Percentiles rank a stretch among this genome's conserved stretches.
These are phyloP conservation scores for Rhizopus arrhizus DNA, from an alignment of 371 early-diverging fungal genomes.

Conservation along the genomic window DNA sequence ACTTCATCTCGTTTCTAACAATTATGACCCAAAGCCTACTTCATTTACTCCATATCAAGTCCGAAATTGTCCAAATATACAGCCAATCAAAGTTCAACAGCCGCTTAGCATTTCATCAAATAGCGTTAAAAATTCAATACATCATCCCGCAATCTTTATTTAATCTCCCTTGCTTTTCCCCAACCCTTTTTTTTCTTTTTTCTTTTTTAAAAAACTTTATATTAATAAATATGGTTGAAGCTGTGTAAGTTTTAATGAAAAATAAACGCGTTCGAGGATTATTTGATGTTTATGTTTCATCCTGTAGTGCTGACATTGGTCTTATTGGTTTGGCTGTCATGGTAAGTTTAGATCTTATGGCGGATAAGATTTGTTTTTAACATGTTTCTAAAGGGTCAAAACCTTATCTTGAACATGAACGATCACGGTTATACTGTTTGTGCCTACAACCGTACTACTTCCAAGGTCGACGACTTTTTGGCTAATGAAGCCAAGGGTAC, in stretches of 20 bases:
- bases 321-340: conserved; percentile 99
- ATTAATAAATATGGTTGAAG: conserved; percentile 30
- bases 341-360: conserved; percentile 61
- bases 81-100: neutral
- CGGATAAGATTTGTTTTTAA: neutral
- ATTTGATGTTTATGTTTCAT: neutral
- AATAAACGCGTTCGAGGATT: neutral
- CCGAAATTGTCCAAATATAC: neutral
- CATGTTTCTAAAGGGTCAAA: conserved; percentile 85
- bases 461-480: conserved; percentile 94
- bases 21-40: no score
- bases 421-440: conserved; percentile 93
- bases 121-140: neutral
- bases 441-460: conserved; percentile 96
- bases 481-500: conserved; percentile 97
- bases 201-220: neutral
- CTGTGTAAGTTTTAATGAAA: conserved; percentile 21
- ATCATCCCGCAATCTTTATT: conserved; percentile 7
- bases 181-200: neutral
- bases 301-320: conserved; percentile 93
- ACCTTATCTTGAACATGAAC: conserved; percentile 97
- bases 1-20: no score
- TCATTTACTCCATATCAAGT: neutral
- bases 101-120: neutral
- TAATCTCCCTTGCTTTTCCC: conserved; percentile 1